These are phyloP conservation scores for Ophiorrhiza pumila DNA, from an alignment of 257 asterid genomes.

Conservation along the genomic window DNA sequence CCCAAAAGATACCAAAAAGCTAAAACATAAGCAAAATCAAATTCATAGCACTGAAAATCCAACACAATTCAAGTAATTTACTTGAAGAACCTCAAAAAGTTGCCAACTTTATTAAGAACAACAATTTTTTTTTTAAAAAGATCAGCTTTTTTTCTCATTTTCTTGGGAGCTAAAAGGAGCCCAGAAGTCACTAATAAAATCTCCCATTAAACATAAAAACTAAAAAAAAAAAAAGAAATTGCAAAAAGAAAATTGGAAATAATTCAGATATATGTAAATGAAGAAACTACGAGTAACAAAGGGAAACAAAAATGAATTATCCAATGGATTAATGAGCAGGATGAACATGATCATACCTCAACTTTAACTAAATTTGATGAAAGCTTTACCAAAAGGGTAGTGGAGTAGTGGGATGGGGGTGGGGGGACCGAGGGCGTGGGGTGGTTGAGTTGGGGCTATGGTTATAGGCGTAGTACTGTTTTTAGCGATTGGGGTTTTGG, in stretches of 20 bases:
- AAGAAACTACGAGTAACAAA: not conserved
- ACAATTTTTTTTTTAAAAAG: not conserved
- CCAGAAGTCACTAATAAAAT: not conserved
- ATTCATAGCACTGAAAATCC: not conserved
- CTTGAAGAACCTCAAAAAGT: not conserved
- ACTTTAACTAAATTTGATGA: not conserved
- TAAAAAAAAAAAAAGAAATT: not conserved
- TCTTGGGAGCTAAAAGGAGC: not conserved
- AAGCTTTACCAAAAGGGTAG: not conserved
- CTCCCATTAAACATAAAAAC: not conserved
- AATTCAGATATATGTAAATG: not conserved
- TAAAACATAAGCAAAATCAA: not conserved
- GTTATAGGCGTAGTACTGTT: not conserved
- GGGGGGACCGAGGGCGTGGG: slow-evolving; percentile 3
- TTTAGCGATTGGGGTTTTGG: slow-evolving; percentile 9
- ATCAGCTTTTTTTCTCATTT: not conserved
- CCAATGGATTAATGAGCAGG: not conserved
- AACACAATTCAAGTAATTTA: not conserved
- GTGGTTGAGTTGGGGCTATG: not conserved
- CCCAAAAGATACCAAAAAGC: not conserved
- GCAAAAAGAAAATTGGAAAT: not conserved
- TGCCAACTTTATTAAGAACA: slow-evolving; percentile 13
- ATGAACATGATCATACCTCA: not conserved
- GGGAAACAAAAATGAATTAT: not conserved
- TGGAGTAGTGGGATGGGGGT: slow-evolving; percentile 16